Evolutionary conservation across 768 basidiomycete genomes (phyloP), one percentile per base, ranked within the genome.

Genomic region (Paxillus involutus): DNA sequence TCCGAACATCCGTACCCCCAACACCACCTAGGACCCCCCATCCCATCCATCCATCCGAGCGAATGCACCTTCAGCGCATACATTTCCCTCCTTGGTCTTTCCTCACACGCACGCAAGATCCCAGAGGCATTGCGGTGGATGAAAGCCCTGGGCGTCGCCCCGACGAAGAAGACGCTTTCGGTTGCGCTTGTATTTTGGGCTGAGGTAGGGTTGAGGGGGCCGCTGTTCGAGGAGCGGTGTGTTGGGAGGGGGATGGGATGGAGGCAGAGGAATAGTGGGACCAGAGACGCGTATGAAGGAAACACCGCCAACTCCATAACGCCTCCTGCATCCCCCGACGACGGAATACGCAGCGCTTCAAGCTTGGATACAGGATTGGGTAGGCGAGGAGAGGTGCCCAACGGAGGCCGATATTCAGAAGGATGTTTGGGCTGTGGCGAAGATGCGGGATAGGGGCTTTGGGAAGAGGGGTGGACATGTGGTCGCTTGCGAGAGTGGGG

Each of bases 121-220:
- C 85, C 90, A 0, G 75, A 80, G 12, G 75, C 75, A 12, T 67
- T 94, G 1, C 82, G 80, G 17, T 92, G 92, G 89, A 91, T 91
- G 89, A 77, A 79, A 7, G 75, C 73, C 14, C 59, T 91, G 37
- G 67, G 67, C 0, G 70, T 92, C 11, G 39, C 48, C 41, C 89
- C 90, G 1, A 72, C 74, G n/a, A 67, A 63, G 26, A 69, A 74
- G 39, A 86, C 86, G 14, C 68, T 94, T 12, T 79, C 83, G 2
- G 63, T 83, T 0, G 82, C 83, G 19, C 63, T 94, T 47, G 81
- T 84, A 42, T 80, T 88, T 55, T 91, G 89, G 83, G 78, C 77
- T 6, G 89, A 93, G 63, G 82, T 88, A 30, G 81, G 82, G 57
- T 68, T 83, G 50, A 78, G 81, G 42, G 79, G 82, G 12, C 84